Evolutionary conservation across 2,329 filamentous ascomycete genomes (phyloP), one percentile per base, ranked within the genome.

Genomic region (Colletotrichum lini): DNA sequence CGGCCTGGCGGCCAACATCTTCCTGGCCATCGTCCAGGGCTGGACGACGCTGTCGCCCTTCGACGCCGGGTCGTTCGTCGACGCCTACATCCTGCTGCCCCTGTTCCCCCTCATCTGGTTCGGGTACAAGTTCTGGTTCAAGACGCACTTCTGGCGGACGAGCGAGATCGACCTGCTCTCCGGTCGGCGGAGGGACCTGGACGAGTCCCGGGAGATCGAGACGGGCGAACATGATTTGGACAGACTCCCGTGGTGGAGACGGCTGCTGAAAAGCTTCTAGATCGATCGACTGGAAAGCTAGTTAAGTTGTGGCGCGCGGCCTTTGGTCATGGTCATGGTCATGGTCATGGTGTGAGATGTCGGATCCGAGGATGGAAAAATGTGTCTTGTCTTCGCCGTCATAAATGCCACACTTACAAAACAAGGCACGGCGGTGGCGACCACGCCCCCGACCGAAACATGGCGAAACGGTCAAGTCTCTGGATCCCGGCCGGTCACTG

Each of bases 11-110:
- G 86, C 89, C 44, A 91, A 90, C 70, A 74, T 88, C 2, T 91
- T 91, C 74, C 79, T 92, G 30, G 87, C 89, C 0, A 77, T 92
- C 0, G 83, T 92, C 2, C 89, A 91, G 76, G 90, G 89, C 4
- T 91, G 89, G 89, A 86, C 88, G 5, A 89, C 85, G 0, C 79
- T 91, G 5, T 83, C 85, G 2, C 90, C 90, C 0, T 92, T 91
- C 72, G 78, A 87, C 49, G 87, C 86, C 0, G 88, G 85, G 5
- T 81, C 83, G n/a, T 91, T 92, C 74, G 89, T 92, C 13, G 88
- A 90, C 74, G 89, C 89, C 0, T 92, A 92, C 74, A 88, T 92
- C 65, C 78, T 92, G 30, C 76, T 92, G 40, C 88, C 88, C 2
- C 79, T 92, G 0, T 92, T 91, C 73, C 84, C 81, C 1, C 68